Evolutionary conservation across 2,329 filamentous ascomycete genomes (phyloP), one percentile per base, ranked within the genome.

Genomic region (Mycosphaerella sp.): DNA sequence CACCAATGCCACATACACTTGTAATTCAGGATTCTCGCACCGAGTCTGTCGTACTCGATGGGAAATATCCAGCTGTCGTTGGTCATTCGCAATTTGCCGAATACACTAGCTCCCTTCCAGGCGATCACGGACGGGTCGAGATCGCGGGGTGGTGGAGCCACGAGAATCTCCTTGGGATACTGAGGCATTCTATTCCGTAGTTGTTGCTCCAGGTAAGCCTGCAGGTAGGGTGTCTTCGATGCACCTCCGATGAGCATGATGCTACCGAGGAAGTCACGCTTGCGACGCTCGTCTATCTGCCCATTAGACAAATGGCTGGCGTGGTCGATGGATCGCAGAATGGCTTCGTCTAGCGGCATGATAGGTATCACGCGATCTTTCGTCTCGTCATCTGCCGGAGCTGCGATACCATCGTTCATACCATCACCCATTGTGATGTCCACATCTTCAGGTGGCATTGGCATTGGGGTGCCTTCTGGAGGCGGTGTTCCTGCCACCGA

Each of bases 71-170:
- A 98, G 65, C 87, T 93, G 70, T 98, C 93, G 72, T 97, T 97
- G 12, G 89, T 91, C 44, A 76, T 76, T 56, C 84, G 81, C 63
- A 97, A 75, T 74, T 95, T 90, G 2, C 89, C 91, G 76, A 96
- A 98, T 12, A 98, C 91, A 68, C 90, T 95, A 0, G 89, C 93
- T 3, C 93, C 93, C 78, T 98, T 98, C 93, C 93, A 98, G 7
- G 86, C 85, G 50, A 97, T 87, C n/a, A 97, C 91, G 72, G 96
- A 90, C 56, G 93, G 89, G 72, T 98, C 93, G 75, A 98, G 86
- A 64, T 98, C 93, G 64, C 92, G 79, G 0, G 93, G 93, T n/a
- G 83, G 83, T 17, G 79, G 77, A 1, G 80, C 82, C 23, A 86
- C 81, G 58, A 85, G 75, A 53, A 86, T 82, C 61, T 84, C 78